Conservation (phyloP, 768 basidiomycete species). For the Termitomyces sp. region DNA sequence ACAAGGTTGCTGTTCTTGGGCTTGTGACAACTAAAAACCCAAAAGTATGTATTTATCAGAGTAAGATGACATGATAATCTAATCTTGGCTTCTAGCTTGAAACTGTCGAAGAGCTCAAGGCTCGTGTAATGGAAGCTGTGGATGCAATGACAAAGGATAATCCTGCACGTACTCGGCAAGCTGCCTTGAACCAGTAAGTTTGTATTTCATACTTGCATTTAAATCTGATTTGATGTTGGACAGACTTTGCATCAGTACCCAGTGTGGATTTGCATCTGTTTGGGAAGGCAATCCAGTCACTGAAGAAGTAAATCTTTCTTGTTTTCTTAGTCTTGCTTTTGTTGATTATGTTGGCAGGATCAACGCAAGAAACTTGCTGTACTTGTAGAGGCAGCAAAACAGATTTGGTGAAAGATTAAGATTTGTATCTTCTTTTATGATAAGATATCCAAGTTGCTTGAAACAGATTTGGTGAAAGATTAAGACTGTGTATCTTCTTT, state of each 20-base stretch:
- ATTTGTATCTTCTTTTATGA: not conserved
- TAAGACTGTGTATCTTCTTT: not conserved
- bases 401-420: slow-evolving; percentile 31
- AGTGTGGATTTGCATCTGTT: slow-evolving; percentile 59
- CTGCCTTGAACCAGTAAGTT: slow-evolving; percentile 48
- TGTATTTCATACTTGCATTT: slow-evolving; percentile 1
- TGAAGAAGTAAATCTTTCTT: slow-evolving; percentile 31
- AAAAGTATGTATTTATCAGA: slow-evolving; percentile 25
- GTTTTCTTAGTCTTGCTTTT: not conserved
- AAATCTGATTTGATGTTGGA: not conserved
- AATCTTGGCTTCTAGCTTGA: slow-evolving; percentile 35
- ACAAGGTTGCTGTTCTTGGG: slow-evolving; percentile 43
- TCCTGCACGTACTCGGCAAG: slow-evolving; percentile 38
- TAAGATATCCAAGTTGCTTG: too few relatives aligned
- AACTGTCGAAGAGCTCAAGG: slow-evolving; percentile 40
- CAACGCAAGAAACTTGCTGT: slow-evolving; percentile 43
- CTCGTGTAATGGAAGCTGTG: slow-evolving; percentile 49
- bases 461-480: slow-evolving; percentile 31
- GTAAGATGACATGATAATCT: not conserved
- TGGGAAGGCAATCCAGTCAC: slow-evolving; percentile 54
- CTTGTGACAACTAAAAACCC: slow-evolving; percentile 44
- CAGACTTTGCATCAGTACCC: slow-evolving; percentile 54
- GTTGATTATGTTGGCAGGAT: slow-evolving; percentile 28
- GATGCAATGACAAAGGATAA: slow-evolving; percentile 39
- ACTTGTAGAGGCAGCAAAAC: slow-evolving; percentile 38